Base-by-base conservation (phyloP, 2,329 filamentous ascomycete species). In the Acrocalymma vagum region DNA sequence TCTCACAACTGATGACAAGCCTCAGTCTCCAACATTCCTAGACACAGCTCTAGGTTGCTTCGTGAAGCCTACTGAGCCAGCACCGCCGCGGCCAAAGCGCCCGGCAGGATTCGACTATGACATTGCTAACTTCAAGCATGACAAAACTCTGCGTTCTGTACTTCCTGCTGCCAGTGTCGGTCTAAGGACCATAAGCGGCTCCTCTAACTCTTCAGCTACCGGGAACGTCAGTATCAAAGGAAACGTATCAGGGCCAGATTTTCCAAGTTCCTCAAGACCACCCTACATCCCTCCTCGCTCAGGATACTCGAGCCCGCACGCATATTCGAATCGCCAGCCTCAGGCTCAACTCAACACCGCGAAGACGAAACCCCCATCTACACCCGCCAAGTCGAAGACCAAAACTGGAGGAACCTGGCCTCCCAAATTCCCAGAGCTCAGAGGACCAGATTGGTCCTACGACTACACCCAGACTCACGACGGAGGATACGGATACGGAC, bases 81-180 rank as follows among this genome's bases (percentile, higher is more conserved):
- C 51, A 6, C 58, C 55, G 2, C 18, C 24, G 0, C 55, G 55
- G 5, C 57, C 57, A 9, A 14, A 28, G 2, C 54, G 57, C 3
- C 52, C 59, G 3, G 42, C 38, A 0, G 53, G 43, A 20, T 36
- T 58, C 9, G 56, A 55, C 10, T 34, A 50, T 4, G 44, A 52
- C 4, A 54, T 47, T 3, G 13, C 51, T 2, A 42, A 41, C 5
- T 40, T 59, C n/a, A 53, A 48, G 45, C 51, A 37, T 8, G 47
- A 55, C 6, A 28, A 29, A 8, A 36, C 37, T 6, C 40, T 45
- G 1, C 55, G 57, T 26, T 53, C 54, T 43, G 41, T 50, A 1
- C 30, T 59, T 1, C 25, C 32, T 11, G 18, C 32, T 11, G 18
- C 23, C 11, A 37, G 24, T 6, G 33, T 38, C 15, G 44, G 46